phyloP scores from a whole-genome alignment of 169 alveolate species.

The Plasmodium inui region DNA sequence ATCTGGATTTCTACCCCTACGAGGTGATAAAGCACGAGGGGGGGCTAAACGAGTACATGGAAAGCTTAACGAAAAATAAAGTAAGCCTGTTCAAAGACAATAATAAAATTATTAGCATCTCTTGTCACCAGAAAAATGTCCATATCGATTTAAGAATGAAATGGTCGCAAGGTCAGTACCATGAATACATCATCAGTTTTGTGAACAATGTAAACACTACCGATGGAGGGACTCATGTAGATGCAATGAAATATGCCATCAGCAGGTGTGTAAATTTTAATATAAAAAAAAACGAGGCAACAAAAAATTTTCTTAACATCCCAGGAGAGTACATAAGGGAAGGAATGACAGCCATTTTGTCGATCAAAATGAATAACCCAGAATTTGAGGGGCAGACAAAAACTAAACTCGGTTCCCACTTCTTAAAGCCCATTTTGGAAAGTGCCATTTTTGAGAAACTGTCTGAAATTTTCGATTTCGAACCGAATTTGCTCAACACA shows the following conservation, averaged over 20 bases:
- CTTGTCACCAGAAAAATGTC: conserved; percentile 55
- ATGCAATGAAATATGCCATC: conserved; percentile 85
- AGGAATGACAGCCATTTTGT: conserved; percentile 87
- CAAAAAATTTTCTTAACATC: conserved; percentile 78
- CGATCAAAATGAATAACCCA: conserved; percentile 84
- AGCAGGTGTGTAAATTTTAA: conserved; percentile 75
- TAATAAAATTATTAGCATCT: conserved; percentile 53
- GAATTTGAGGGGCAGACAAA: conserved; percentile 92
- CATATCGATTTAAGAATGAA: conserved; percentile 69
- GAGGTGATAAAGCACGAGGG: conserved; percentile 73
- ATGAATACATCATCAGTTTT: conserved; percentile 80
- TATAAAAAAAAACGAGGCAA: conserved; percentile 17
- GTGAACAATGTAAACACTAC: conserved; percentile 87
- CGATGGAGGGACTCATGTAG: conserved; percentile 89
- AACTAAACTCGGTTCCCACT: conserved; percentile 84
- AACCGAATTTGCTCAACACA: conserved; percentile 80
- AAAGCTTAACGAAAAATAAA: conserved; percentile 46
- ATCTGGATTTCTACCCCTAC: conserved; percentile 23
- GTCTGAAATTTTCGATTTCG: conserved; percentile 82
- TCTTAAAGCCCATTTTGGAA: conserved; percentile 82
- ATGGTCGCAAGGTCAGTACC: conserved; percentile 79
- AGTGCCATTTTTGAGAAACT: conserved; percentile 80
- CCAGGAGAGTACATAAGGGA: conserved; percentile 86
- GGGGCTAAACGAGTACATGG: conserved; percentile 65
- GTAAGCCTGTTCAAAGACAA: conserved; percentile 48